Evolutionary conservation across 768 basidiomycete species (phyloP).

Genomic region (Kwoniella europaea): DNA sequence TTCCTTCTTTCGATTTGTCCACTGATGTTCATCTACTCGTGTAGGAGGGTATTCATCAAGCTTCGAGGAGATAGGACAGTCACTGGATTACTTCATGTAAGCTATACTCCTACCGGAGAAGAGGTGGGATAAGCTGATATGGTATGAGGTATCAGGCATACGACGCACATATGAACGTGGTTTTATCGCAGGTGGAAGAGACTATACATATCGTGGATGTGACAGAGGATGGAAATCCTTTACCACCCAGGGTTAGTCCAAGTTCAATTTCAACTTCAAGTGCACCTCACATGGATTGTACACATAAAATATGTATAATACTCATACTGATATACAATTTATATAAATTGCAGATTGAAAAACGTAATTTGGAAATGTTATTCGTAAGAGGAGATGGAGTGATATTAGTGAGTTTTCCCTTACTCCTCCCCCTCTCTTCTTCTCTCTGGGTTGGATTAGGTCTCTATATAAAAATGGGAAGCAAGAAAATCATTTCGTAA

Average conservation of each 20-base stretch:
- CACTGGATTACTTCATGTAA: constrained; percentile 86
- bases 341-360: constrained; percentile 28
- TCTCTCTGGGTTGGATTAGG: too few relatives aligned
- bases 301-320: too few relatives aligned
- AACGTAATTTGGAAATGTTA: constrained; percentile 92
- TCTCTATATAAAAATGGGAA: too few relatives aligned
- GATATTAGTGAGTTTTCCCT: constrained; percentile 69
- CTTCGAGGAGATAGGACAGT: constrained; percentile 91
- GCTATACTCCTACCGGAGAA: constrained; percentile 55
- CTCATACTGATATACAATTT: neutral
- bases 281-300: neutral
- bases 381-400: constrained; percentile 98
- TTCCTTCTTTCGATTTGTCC: too few relatives aligned
- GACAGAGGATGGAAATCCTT: constrained; percentile 65
- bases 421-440: neutral
- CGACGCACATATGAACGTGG: constrained; percentile 99
- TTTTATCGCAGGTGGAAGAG: constrained; percentile 96
- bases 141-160: constrained; percentile 72
- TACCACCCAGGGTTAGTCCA: constrained; percentile 59
- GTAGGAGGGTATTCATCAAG: constrained; percentile 88
- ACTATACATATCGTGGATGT: constrained; percentile 93
- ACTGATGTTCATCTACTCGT: neutral
- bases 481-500: neutral
- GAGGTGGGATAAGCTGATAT: neutral
- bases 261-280: neutral